Evolutionary conservation across 208 protist genomes (phyloP).

Genomic region (Leptomonas pyrrhocoris): DNA sequence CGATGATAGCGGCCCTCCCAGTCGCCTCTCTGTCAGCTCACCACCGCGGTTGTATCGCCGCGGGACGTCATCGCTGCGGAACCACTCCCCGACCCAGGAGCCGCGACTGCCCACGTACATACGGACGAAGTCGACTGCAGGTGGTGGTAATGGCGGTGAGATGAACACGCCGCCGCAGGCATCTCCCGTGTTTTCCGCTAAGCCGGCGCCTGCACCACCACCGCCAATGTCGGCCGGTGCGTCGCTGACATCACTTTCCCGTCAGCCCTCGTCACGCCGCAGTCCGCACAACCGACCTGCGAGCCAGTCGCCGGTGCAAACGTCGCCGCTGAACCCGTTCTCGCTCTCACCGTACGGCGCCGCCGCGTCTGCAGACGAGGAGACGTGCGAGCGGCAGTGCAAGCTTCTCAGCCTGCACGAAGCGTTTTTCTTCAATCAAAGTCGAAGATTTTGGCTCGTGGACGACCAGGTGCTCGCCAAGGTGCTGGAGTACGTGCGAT

Average conservation of each 20-base stretch:
- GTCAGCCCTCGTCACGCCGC: slow-evolving; percentile 17
- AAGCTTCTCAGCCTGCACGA: slow-evolving; percentile 63
- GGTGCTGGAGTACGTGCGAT: slow-evolving; percentile 68
- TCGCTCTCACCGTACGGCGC: not conserved
- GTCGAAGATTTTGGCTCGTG: slow-evolving; percentile 57
- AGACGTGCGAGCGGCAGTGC: slow-evolving; percentile 29
- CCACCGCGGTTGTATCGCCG: slow-evolving; percentile 11
- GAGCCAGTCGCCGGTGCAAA: not conserved
- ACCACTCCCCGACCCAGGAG: not conserved
- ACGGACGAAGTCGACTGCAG: not conserved
- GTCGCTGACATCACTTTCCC: not conserved
- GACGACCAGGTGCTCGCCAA: slow-evolving; percentile 76
- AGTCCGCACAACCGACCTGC: not conserved
- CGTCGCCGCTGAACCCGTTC: slow-evolving; percentile 2
- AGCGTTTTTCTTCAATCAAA: slow-evolving; percentile 67
- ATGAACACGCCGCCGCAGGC: not conserved
- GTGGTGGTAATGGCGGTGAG: not conserved
- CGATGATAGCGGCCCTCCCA: slow-evolving; percentile 13
- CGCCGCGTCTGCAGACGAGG: slow-evolving; percentile 13
- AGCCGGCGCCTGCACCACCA: not conserved
- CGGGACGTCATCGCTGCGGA: slow-evolving; percentile 4
- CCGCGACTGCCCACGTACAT: not conserved
- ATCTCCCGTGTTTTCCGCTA: slow-evolving; percentile 3
- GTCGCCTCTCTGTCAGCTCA: slow-evolving; percentile 5
- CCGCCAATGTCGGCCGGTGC: not conserved